Base-by-base conservation (phyloP, 2,329 filamentous ascomycete genomes). In the Penicillium sp. region DNA sequence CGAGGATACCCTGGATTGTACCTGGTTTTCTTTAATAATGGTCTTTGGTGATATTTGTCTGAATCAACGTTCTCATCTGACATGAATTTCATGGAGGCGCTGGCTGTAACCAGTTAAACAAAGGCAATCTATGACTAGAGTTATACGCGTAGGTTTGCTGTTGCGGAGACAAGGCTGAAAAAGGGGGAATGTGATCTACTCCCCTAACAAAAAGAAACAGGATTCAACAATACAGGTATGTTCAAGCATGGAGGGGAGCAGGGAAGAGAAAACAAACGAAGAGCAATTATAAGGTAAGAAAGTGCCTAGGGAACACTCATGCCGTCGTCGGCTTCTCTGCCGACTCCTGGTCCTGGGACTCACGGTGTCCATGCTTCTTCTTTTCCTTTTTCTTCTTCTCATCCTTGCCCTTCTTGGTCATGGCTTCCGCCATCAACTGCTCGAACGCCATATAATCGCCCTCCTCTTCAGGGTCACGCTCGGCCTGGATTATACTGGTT, bases 391-490 rank as follows among this genome's bases (percentile, higher is more conserved):
- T 88, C 54, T 89, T 85, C 68, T 93, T 89, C 73, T 91, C 87
- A 69, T 87, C 83, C 69, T 84, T 82, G 63, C 94, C 91, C 77
- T 97, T 96, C 83, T 97, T 97, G 51, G 92, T 89, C 54, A 92
- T 92, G 4, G 93, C 93, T 73, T 99, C 94, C 49, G 94, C 92
- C 75, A 99, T 96, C 53, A 99, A 86, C 75, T 97, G 92, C 74
- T 99, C 94, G 66, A 99, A 99, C 15, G 93, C 92, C 85, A 99
- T 95, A 77, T 96, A 97, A 69, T 97, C 94, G 61, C 94, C 93
- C 76, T 99, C 94, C 79, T 99, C 94, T 62, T 99, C 94, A 41
- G 93, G 89, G 52, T 93, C 89, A 59, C 94, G 87, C 73, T 89
- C 84, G 40, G 93, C 90, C 92, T 97, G 63, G 5, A 20, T 51